phyloP scores from a whole-genome alignment of 805 yeast genomes.

The Kuraishia hungarica region DNA sequence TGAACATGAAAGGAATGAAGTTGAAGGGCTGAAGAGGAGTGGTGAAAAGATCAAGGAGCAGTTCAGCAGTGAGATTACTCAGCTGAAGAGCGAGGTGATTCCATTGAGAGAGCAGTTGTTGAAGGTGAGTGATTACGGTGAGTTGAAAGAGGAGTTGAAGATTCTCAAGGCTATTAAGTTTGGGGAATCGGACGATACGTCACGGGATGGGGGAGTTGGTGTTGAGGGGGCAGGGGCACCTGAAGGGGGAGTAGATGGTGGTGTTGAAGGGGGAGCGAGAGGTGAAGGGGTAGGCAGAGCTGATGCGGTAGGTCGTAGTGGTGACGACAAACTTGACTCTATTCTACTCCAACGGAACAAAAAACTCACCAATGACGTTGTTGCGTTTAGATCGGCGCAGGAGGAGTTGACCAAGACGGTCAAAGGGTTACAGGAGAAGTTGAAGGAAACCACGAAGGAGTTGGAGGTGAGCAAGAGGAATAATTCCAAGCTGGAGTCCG shows the following conservation, averaged over 20 bases:
- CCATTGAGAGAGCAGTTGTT: conserved; percentile 40
- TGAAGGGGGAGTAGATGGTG: conserved; percentile 21
- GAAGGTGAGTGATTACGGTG: conserved; percentile 64
- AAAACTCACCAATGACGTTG: conserved; percentile 61
- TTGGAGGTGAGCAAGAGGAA: conserved; percentile 31
- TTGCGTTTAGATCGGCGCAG: conserved; percentile 53
- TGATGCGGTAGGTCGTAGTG: too few relatives aligned
- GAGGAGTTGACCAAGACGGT: conserved; percentile 34
- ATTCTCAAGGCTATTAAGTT: conserved; percentile 70
- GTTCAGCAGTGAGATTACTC: conserved; percentile 35
- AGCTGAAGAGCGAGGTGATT: conserved; percentile 41
- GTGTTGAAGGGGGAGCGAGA: conserved; percentile 16
- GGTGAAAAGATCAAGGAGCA: conserved; percentile 26
- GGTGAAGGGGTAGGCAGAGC: too few relatives aligned
- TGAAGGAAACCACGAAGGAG: conserved; percentile 27
- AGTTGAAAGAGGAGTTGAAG: conserved; percentile 66
- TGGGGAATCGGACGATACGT: conserved; percentile 36
- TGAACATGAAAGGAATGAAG: conserved; percentile 35
- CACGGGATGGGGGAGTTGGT: conserved; percentile 15
- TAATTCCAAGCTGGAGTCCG: conserved; percentile 65
- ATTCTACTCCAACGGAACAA: conserved; percentile 64
- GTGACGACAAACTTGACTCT: conserved; percentile 34
- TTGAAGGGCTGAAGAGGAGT: conserved; percentile 14
- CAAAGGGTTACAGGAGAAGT: conserved; percentile 27
- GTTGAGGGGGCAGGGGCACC: not conserved